Conservation (phyloP, 1,284 basidiomycete genomes). For the Neonothopanus nambi region DNA sequence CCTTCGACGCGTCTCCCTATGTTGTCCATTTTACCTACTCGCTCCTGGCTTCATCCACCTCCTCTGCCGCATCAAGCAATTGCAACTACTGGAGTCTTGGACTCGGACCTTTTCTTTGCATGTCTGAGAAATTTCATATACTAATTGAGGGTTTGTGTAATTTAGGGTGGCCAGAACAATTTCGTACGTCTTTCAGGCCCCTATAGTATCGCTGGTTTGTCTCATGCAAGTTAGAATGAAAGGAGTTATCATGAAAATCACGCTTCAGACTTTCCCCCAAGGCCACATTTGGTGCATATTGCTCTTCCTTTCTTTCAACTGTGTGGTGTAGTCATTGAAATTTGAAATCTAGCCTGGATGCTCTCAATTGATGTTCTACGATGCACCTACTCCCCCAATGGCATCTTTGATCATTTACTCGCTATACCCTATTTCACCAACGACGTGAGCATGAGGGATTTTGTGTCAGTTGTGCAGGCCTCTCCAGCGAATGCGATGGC, state of each 20-base stretch:
- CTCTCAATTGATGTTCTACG: constrained; percentile 49
- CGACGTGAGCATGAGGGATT: constrained; percentile 41
- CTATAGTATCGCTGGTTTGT: too few species aligned
- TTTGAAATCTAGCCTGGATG: constrained; percentile 31
- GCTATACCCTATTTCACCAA: constrained; percentile 37
- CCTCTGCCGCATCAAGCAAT: too few species aligned
- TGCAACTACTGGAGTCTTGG: constrained; percentile 29
- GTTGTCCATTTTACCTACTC: too few species aligned
- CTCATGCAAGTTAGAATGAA: constrained; percentile 20
- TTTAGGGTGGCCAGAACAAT: constrained; percentile 37
- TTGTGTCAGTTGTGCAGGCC: constrained; percentile 40
- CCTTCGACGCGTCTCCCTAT: too few species aligned
- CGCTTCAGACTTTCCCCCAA: constrained; percentile 43
- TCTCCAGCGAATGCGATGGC: constrained; percentile 42
- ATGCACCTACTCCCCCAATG: constrained; percentile 47
- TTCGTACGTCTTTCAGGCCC: constrained; percentile 31
- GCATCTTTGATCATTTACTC: constrained; percentile 51
- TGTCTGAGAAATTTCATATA: not conserved
- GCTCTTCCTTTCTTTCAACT: not conserved
- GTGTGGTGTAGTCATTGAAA: not conserved
- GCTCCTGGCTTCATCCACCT: too few species aligned
- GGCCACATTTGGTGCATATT: constrained; percentile 44
- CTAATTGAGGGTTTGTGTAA: constrained; percentile 21
- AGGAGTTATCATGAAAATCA: constrained; percentile 54
- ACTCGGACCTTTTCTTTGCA: constrained; percentile 39